These are phyloP conservation scores for Boeremia lycopersici DNA, from an alignment of 2,329 filamentous ascomycete species.

Conservation along the genomic window DNA sequence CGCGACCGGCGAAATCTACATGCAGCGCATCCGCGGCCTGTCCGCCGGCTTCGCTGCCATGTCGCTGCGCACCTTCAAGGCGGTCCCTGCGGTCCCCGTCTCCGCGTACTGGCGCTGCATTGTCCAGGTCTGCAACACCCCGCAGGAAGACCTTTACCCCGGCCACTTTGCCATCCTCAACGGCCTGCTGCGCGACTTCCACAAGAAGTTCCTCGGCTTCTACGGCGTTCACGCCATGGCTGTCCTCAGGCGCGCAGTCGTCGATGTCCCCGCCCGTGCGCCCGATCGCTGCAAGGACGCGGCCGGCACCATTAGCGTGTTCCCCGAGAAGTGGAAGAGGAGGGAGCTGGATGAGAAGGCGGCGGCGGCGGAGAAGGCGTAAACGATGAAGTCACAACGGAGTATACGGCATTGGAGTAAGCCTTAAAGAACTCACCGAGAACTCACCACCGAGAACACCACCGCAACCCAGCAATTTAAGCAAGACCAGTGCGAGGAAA, in stretches of 20 bases:
- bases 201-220: conserved; percentile 76
- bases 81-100: conserved; percentile 76
- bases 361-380: too few species aligned
- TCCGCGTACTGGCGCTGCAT: conserved; percentile 81
- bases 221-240: conserved; percentile 80
- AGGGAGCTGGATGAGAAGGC: conserved; percentile 24
- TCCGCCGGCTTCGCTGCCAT: conserved; percentile 84
- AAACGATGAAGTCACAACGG: neutral
- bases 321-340: conserved; percentile 42
- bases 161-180: conserved; percentile 59
- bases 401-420: too few species aligned
- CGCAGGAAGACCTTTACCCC: conserved; percentile 56
- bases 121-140: conserved; percentile 77
- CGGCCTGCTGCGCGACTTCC: conserved; percentile 65
- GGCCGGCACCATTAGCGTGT: conserved; percentile 37
- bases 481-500: too few species aligned
- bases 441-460: too few species aligned
- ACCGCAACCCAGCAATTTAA: too few species aligned
- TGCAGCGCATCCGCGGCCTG: conserved; percentile 81
- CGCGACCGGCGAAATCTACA: conserved; percentile 68
- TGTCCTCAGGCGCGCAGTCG: conserved; percentile 70
- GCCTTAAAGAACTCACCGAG: too few species aligned
- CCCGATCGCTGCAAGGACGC: conserved; percentile 33
- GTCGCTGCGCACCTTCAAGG: conserved; percentile 72
- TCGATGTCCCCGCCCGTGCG: conserved; percentile 69